These are phyloP conservation scores for Aspergillus saccharolyticus DNA, from an alignment of 495 filamentous ascomycete genomes.

Conservation along the genomic window DNA sequence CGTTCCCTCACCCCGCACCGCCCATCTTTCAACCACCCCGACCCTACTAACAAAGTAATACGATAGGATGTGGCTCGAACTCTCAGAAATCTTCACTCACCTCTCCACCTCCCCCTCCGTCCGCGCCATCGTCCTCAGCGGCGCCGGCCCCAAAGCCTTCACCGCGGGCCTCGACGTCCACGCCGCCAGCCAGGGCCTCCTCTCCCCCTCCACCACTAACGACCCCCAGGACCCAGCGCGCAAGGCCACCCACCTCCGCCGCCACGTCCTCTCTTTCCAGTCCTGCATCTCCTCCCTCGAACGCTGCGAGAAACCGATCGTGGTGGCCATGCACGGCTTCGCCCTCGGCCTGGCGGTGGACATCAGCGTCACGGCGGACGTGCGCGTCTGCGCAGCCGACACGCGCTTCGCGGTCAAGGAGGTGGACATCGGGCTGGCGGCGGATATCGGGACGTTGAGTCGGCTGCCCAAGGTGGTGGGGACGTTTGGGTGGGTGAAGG, in stretches of 20 bases:
- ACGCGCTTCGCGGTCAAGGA: slow-evolving; percentile 80
- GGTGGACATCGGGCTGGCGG: slow-evolving; percentile 91
- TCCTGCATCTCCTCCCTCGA: slow-evolving; percentile 70
- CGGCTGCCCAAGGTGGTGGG: slow-evolving; percentile 83
- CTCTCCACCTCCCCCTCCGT: slow-evolving; percentile 70
- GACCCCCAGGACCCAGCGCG: slow-evolving; percentile 57
- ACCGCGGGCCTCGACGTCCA: slow-evolving; percentile 77
- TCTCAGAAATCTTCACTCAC: slow-evolving; percentile 63
- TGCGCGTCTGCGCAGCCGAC: slow-evolving; percentile 64
- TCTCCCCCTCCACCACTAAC: slow-evolving; percentile 10
- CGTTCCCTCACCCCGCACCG: background rate
- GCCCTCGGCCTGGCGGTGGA: slow-evolving; percentile 81
- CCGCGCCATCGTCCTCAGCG: slow-evolving; percentile 76
- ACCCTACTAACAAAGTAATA: background rate
- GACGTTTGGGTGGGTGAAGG: slow-evolving; percentile 81
- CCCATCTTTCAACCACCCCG: no score
- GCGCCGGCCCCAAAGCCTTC: slow-evolving; percentile 79
- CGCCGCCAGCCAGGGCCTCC: slow-evolving; percentile 44
- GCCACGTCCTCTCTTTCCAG: slow-evolving; percentile 74
- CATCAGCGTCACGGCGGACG: slow-evolving; percentile 69
- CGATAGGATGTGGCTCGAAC: slow-evolving; percentile 87
- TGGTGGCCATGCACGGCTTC: slow-evolving; percentile 78
- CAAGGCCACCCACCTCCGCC: slow-evolving; percentile 56
- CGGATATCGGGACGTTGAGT: slow-evolving; percentile 84
- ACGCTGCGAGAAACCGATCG: slow-evolving; percentile 88